A percentile compares a stretch with the other conserved stretches of the same genome.
phyloP scores from a whole-genome alignment of 208 protist species.

The Crithidia sp. region DNA sequence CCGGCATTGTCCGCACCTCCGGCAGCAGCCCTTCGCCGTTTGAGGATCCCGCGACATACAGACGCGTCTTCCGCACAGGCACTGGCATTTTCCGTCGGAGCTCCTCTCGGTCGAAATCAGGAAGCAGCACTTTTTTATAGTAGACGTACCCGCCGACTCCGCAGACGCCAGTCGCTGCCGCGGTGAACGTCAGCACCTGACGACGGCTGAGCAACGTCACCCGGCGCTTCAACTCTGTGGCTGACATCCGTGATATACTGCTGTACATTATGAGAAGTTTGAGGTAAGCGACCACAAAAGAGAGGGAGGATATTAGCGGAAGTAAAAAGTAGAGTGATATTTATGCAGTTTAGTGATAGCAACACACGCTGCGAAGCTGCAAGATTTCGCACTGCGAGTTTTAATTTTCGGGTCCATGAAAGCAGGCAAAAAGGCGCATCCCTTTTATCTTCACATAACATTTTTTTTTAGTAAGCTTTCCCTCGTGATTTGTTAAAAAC shows the following conservation, averaged over 20 bases:
- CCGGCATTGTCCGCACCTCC: constrained; percentile 32
- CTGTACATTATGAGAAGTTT: neutral
- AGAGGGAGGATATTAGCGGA: neutral
- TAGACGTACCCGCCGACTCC: constrained; percentile 51
- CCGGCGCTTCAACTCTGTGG: constrained; percentile 32
- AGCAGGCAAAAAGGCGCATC: too few relatives aligned
- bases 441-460: too few relatives aligned
- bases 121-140: constrained; percentile 48
- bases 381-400: too few relatives aligned
- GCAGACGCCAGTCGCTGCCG: constrained; percentile 28
- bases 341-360: too few relatives aligned
- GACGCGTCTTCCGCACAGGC: constrained; percentile 48
- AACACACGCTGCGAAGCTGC: too few relatives aligned
- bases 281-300: neutral
- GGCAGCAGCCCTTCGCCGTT: constrained; percentile 34
- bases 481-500: too few relatives aligned
- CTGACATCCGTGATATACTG: constrained; percentile 30
- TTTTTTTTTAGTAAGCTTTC: too few relatives aligned
- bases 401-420: too few relatives aligned
- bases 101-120: constrained; percentile 30
- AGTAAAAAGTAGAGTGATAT: neutral
- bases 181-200: constrained; percentile 41
- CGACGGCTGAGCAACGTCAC: constrained; percentile 53
- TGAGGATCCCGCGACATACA: constrained; percentile 60
- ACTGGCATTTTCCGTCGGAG: constrained; percentile 21